phyloP scores from a whole-genome alignment of 352 stramenopile genomes.

The Pythium oligandrum region DNA sequence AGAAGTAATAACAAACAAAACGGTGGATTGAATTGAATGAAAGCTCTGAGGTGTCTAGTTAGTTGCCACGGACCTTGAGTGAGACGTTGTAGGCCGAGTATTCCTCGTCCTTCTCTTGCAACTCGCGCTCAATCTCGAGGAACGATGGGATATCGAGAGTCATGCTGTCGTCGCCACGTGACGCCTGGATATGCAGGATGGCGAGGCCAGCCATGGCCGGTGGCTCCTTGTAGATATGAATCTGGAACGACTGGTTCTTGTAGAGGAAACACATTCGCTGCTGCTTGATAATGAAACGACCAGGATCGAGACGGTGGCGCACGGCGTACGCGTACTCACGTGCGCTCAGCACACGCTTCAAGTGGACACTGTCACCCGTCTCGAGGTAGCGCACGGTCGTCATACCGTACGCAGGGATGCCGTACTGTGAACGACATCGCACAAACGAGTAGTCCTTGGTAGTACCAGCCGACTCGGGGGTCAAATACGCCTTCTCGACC shows the following conservation, averaged over 20 bases:
- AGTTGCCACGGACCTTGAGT: conserved; percentile 29
- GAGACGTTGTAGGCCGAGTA: conserved; percentile 84
- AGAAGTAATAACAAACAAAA: conserved; percentile 30
- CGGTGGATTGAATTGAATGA: background rate
- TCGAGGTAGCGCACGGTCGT: conserved; percentile 79
- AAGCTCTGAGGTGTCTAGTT: background rate
- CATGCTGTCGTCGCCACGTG: conserved; percentile 43
- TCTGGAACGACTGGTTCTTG: conserved; percentile 84
- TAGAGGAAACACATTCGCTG: conserved; percentile 85
- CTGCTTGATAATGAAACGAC: conserved; percentile 81
- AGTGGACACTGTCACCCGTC: conserved; percentile 73
- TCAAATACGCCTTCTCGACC: conserved; percentile 84
- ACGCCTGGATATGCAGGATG: conserved; percentile 76
- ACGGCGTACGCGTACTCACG: conserved; percentile 84
- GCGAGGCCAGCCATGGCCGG: conserved; percentile 46
- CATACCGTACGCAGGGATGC: conserved; percentile 82
- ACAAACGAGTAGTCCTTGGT: conserved; percentile 87
- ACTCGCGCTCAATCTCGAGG: conserved; percentile 64
- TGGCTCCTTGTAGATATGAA: conserved; percentile 85
- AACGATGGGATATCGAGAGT: conserved; percentile 67
- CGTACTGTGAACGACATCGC: conserved; percentile 78
- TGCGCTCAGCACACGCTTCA: conserved; percentile 79
- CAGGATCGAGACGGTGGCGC: conserved; percentile 62
- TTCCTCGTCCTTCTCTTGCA: conserved; percentile 45
- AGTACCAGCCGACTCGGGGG: conserved; percentile 56